Evolutionary conservation across 1,284 basidiomycete genomes (phyloP).

Genomic region (Apiotrichum sp.): DNA sequence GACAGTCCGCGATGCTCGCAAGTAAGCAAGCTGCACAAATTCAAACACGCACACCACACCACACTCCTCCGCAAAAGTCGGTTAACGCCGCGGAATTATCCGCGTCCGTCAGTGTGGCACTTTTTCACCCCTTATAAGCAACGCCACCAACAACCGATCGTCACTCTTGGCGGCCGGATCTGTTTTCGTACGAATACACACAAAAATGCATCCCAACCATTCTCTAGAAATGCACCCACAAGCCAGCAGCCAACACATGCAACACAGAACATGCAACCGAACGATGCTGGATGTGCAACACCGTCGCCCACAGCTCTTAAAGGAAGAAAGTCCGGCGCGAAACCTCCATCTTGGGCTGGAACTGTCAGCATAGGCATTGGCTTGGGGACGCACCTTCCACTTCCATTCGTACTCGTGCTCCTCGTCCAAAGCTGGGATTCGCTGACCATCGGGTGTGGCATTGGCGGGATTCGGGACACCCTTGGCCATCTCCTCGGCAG

Average conservation of each 20-base stretch:
- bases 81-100: background rate
- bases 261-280: background rate
- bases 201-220: background rate
- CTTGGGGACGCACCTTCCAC: conserved; percentile 44
- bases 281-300: background rate
- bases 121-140: background rate
- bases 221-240: background rate
- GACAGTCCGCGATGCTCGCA: too few species aligned
- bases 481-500: conserved; percentile 31
- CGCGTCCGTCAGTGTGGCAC: background rate
- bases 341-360: conserved; percentile 50
- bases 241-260: background rate
- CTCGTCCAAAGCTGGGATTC: conserved; percentile 45
- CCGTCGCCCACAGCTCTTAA: conserved; percentile 16
- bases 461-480: conserved; percentile 4
- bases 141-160: too few species aligned
- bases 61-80: background rate
- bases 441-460: conserved; percentile 23
- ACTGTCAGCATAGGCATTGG: background rate
- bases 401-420: conserved; percentile 50
- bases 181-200: background rate
- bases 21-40: too few species aligned
- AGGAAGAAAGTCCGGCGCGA: conserved; percentile 49
- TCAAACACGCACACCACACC: too few species aligned
- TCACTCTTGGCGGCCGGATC: too few species aligned